Evolutionary conservation across 352 stramenopile genomes (phyloP).

Genomic region (Phytophthora melonis): DNA sequence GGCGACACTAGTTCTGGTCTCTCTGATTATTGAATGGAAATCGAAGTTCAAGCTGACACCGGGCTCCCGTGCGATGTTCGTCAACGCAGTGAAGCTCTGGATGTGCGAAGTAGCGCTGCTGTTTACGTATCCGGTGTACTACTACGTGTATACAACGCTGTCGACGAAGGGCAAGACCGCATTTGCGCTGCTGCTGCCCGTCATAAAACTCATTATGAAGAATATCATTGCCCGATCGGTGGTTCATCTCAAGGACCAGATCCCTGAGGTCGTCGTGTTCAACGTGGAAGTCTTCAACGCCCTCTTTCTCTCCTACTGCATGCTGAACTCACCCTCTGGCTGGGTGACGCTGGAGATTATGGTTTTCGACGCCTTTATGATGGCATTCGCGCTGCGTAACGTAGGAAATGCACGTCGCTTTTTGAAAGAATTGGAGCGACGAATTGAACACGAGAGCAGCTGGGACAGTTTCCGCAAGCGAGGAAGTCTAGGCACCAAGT

Average conservation of each 20-base stretch:
- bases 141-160: not conserved
- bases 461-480: not conserved
- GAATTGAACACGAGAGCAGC: not conserved
- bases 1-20: not conserved
- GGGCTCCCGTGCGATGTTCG: not conserved
- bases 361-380: not conserved
- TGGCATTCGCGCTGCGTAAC: not conserved
- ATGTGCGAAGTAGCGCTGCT: not conserved
- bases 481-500: not conserved
- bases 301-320: not conserved
- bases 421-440: not conserved
- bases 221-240: not conserved
- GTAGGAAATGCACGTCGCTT: not conserved
- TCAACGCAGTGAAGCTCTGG: not conserved
- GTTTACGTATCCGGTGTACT: not conserved
- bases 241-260: not conserved
- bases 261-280: not conserved
- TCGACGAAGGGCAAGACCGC: not conserved
- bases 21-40: not conserved
- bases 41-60: not conserved
- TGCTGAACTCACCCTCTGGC: not conserved
- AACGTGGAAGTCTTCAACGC: constrained; percentile 5
- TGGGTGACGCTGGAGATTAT: constrained; percentile 3
- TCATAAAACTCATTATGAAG: constrained; percentile 2
- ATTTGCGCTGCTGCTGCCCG: not conserved